Conservation (phyloP, 305 asterid species). For the Solanum hybrid region DNA sequence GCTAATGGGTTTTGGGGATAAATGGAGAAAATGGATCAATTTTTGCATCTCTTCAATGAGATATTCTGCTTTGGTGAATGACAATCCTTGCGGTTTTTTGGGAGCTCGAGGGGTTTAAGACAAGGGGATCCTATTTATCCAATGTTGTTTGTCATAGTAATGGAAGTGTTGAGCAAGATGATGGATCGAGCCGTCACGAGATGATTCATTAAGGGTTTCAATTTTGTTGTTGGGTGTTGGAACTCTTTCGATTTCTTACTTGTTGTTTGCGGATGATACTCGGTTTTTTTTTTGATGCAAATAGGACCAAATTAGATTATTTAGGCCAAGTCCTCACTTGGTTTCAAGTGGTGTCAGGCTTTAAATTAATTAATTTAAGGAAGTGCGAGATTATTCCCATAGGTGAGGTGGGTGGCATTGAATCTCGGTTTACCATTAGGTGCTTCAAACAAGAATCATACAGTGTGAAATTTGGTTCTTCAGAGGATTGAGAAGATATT, state of each 20-base stretch:
- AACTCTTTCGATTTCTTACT: not conserved
- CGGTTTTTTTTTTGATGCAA: not conserved
- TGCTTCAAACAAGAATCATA: not conserved
- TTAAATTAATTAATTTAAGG: not conserved
- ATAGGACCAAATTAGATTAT: not conserved
- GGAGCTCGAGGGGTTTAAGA: not conserved
- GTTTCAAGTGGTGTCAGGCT: not conserved
- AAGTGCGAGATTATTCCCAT: not conserved
- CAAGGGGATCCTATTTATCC: not conserved
- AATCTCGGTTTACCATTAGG: not conserved
- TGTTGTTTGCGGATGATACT: not conserved
- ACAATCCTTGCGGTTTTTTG: not conserved
- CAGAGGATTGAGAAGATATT: not conserved
- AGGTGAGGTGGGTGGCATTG: not conserved
- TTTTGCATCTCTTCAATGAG: not conserved
- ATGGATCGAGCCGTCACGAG: not conserved
- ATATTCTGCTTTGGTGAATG: not conserved
- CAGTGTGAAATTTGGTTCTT: not conserved
- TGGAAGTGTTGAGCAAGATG: not conserved
- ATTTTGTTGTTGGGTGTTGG: not conserved
- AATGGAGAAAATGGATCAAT: not conserved
- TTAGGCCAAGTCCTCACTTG: not conserved
- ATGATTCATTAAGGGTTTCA: not conserved
- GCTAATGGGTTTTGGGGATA: not conserved
- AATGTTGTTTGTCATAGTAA: not conserved